Evolutionary conservation across 164 flowering plant species (phyloP).

Genomic region (Vitis labrusca): DNA sequence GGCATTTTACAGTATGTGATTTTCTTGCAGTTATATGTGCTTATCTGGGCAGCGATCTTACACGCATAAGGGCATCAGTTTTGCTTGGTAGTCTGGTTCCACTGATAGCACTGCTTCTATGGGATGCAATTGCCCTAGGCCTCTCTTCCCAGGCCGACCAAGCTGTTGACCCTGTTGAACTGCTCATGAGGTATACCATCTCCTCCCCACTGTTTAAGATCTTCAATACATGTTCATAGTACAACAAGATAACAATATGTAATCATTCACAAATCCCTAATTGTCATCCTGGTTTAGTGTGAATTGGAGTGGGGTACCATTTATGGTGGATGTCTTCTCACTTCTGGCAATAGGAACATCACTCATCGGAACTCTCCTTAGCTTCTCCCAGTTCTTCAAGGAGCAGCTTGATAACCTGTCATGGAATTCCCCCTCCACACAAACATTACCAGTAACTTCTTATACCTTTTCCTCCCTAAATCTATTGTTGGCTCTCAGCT

Average conservation of each 20-base stretch:
- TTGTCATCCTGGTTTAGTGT: constrained; percentile 26
- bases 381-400: constrained; percentile 65
- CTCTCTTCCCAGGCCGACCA: constrained; percentile 42
- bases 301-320: constrained; percentile 51
- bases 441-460: constrained; percentile 20
- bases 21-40: constrained; percentile 68
- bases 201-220: no score
- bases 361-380: constrained; percentile 60
- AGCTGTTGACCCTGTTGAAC: constrained; percentile 58
- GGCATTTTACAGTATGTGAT: not conserved
- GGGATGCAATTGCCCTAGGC: constrained; percentile 72
- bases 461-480: not conserved
- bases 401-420: constrained; percentile 54
- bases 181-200: constrained; percentile 53
- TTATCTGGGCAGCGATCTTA: constrained; percentile 66
- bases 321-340: constrained; percentile 71
- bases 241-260: not conserved
- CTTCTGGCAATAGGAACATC: constrained; percentile 84
- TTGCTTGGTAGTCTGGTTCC: constrained; percentile 70
- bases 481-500: no score
- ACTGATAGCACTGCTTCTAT: constrained; percentile 57
- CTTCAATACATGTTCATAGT: no score
- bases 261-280: no score
- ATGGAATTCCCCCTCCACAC: constrained; percentile 15
- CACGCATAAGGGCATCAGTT: constrained; percentile 53